Percentiles rank a stretch among this genome's conserved stretches.
Conservation (phyloP, 306 rosid species). For the Chamaecrista fasciculata region DNA sequence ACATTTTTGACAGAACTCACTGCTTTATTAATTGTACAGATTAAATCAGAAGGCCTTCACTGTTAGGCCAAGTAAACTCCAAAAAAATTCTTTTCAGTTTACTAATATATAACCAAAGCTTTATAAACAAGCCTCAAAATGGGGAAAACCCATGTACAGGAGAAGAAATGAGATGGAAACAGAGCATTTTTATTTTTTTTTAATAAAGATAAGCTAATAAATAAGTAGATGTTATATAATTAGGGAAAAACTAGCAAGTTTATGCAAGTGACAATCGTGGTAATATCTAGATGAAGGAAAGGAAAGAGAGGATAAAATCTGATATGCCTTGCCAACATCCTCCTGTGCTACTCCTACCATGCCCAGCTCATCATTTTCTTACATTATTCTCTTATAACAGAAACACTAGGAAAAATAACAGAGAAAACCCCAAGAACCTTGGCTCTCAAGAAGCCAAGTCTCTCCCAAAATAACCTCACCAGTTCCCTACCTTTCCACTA, state of each 20-base stretch:
- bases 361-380: no score
- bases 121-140: not conserved
- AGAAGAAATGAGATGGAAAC: not conserved
- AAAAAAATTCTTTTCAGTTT: not conserved
- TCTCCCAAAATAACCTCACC: no score
- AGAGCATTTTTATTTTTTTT: not conserved
- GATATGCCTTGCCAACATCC: no score
- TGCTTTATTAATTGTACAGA: not conserved
- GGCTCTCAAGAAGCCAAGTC: no score
- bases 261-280: not conserved
- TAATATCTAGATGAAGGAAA: not conserved
- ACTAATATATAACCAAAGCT: not conserved
- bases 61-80: not conserved
- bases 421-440: no score
- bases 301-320: constrained; percentile 1
- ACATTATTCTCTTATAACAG: no score
- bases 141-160: not conserved
- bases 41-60: not conserved
- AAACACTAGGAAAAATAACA: no score
- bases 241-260: not conserved
- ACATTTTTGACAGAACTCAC: not conserved
- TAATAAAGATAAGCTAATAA: not conserved
- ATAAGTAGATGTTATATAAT: not conserved
- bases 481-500: no score
- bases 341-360: no score